A percentile compares a stretch with the other conserved stretches of the same genome.
phyloP scores from a whole-genome alignment of 495 filamentous ascomycete genomes.

The Aspergillus bridgeri region DNA sequence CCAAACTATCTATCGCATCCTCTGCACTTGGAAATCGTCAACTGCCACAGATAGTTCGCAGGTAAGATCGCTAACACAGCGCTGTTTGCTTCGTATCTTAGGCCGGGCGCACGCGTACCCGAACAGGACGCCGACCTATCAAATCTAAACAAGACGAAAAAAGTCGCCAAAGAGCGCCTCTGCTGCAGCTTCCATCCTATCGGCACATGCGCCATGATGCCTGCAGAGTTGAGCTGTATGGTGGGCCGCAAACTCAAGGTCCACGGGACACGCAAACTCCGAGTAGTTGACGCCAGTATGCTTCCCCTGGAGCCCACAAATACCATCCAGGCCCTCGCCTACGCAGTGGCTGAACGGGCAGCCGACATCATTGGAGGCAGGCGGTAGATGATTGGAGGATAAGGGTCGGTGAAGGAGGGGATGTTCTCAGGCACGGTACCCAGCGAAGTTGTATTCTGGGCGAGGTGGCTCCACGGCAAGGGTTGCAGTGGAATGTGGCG shows the following conservation, averaged over 20 bases:
- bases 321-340: slow-evolving; percentile 50
- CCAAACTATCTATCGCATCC: slow-evolving; percentile 26
- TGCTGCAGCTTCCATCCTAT: slow-evolving; percentile 22
- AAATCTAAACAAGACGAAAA: slow-evolving; percentile 20
- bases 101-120: slow-evolving; percentile 14
- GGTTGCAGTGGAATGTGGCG: slow-evolving; percentile 8
- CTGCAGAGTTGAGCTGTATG: slow-evolving; percentile 45
- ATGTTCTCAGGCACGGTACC: neutral
- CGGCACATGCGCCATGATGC: slow-evolving; percentile 42
- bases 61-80: slow-evolving; percentile 35
- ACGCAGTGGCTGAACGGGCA: slow-evolving; percentile 53
- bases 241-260: slow-evolving; percentile 36
- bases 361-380: slow-evolving; percentile 46
- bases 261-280: slow-evolving; percentile 45
- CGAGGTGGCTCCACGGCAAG: neutral
- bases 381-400: neutral
- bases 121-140: slow-evolving; percentile 7
- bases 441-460: neutral
- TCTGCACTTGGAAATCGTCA: slow-evolving; percentile 39
- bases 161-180: slow-evolving; percentile 18
- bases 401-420: neutral
- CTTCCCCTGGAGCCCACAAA: slow-evolving; percentile 46
- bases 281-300: slow-evolving; percentile 55
- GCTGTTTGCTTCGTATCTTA: slow-evolving; percentile 31
- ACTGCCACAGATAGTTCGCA: slow-evolving; percentile 42